Conservation (phyloP, 176 grass and related monocot genomes). For the Cenchrus purpureus region DNA sequence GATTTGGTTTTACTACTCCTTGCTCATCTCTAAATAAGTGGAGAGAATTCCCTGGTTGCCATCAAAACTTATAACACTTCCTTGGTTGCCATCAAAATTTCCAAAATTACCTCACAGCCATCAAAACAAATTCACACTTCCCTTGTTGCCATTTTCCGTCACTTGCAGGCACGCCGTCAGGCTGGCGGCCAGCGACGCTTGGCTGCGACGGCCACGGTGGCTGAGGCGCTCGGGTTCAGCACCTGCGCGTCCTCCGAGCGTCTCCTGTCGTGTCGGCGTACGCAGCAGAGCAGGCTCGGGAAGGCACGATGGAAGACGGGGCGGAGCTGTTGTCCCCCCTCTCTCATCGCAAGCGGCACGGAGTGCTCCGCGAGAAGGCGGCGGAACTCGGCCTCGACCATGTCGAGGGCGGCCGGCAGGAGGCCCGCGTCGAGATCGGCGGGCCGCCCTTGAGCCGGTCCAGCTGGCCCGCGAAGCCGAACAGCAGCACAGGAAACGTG, state of each 20-base stretch:
- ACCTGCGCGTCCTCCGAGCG: conserved; percentile 44
- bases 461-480: conserved; percentile 57
- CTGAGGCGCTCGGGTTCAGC: not conserved
- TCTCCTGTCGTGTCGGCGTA: conserved; percentile 35
- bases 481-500: conserved; percentile 53
- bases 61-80: too few species aligned
- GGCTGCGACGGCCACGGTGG: too few species aligned
- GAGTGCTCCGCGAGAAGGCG: conserved; percentile 70
- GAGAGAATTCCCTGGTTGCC: too few species aligned
- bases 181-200: too few species aligned
- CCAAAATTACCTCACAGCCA: too few species aligned
- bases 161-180: too few species aligned
- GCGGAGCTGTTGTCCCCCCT: conserved; percentile 6
- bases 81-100: too few species aligned
- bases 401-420: conserved; percentile 66
- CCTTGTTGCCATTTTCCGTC: too few species aligned
- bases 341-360: conserved; percentile 50
- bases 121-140: too few species aligned
- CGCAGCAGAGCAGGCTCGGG: conserved; percentile 34
- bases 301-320: conserved; percentile 45
- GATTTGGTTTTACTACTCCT: too few species aligned
- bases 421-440: conserved; percentile 73
- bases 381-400: conserved; percentile 69
- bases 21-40: too few species aligned
- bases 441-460: conserved; percentile 36